These are phyloP conservation scores for Cinnamomum micranthum DNA, from an alignment of 164 flowering plant genomes.

Conservation along the genomic window DNA sequence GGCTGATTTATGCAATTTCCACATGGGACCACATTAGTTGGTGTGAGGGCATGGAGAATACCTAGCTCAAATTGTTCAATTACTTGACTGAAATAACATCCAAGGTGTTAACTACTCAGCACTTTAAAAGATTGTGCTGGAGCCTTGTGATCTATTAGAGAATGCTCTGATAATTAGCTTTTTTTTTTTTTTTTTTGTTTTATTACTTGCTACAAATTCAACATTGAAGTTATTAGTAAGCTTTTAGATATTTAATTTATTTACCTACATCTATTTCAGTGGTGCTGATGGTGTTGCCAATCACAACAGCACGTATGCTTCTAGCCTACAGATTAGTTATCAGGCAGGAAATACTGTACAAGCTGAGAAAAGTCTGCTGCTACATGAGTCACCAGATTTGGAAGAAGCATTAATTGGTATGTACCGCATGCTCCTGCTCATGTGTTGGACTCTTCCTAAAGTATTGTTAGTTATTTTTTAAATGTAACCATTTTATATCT, in stretches of 20 bases:
- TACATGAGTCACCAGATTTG: not conserved
- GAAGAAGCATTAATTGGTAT: constrained; percentile 8
- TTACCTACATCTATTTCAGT: constrained; percentile 11
- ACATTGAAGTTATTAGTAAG: not conserved
- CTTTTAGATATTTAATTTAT: not conserved
- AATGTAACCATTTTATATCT: too few species aligned
- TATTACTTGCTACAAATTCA: not conserved
- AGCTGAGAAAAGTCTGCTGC: constrained; percentile 13
- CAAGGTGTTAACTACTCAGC: not conserved
- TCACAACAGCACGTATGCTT: not conserved
- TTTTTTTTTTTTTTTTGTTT: not conserved
- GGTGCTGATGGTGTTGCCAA: constrained; percentile 13
- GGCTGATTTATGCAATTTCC: not conserved
- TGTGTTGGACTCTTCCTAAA: too few species aligned
- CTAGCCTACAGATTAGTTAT: constrained; percentile 2
- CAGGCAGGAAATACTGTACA: constrained; percentile 5
- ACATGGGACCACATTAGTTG: not conserved
- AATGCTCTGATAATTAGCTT: not conserved
- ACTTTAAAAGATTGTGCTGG: too few species aligned
- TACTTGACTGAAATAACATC: not conserved
- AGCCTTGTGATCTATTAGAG: not conserved
- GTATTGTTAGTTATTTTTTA: too few species aligned
- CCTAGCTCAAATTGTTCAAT: not conserved
- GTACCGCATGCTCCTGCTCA: not conserved
- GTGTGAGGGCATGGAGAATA: not conserved